Evolutionary conservation across 208 protist species (phyloP).

Genomic region (Trypanosoma platydactyli): DNA sequence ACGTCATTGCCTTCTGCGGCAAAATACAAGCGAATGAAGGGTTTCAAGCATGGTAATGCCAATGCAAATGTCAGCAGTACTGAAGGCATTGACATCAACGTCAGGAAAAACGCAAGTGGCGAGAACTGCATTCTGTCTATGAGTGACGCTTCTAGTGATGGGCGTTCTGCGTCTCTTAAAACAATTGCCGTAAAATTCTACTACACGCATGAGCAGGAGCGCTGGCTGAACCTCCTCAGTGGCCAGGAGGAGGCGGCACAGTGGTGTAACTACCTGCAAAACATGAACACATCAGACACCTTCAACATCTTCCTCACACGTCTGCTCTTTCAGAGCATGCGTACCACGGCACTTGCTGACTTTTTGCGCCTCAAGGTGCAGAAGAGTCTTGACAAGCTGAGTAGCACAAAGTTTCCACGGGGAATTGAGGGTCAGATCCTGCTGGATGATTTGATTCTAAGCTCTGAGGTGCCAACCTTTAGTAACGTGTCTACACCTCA

Average conservation of each 20-base stretch:
- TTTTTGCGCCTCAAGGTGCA: conserved; percentile 52
- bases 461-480: conserved; percentile 68
- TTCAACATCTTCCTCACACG: conserved; percentile 74
- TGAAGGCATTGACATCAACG: background rate
- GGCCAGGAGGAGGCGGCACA: conserved; percentile 48
- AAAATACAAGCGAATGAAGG: no score
- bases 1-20: no score
- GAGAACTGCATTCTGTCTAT: background rate
- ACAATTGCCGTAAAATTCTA: conserved; percentile 49
- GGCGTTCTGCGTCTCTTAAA: background rate
- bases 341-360: conserved; percentile 41
- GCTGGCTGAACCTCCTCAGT: conserved; percentile 59
- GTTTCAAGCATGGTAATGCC: background rate
- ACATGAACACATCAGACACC: conserved; percentile 59
- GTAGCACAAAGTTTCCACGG: conserved; percentile 72
- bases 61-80: background rate
- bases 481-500: conserved; percentile 62
- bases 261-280: conserved; percentile 65
- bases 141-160: background rate
- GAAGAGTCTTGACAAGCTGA: conserved; percentile 63
- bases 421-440: conserved; percentile 63
- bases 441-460: conserved; percentile 78
- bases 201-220: conserved; percentile 60
- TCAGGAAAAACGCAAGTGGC: background rate
- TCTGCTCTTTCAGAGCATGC: conserved; percentile 82